These are phyloP conservation scores for Fusarium verrucosum DNA, from an alignment of 2,329 filamentous ascomycete genomes.

Conservation along the genomic window DNA sequence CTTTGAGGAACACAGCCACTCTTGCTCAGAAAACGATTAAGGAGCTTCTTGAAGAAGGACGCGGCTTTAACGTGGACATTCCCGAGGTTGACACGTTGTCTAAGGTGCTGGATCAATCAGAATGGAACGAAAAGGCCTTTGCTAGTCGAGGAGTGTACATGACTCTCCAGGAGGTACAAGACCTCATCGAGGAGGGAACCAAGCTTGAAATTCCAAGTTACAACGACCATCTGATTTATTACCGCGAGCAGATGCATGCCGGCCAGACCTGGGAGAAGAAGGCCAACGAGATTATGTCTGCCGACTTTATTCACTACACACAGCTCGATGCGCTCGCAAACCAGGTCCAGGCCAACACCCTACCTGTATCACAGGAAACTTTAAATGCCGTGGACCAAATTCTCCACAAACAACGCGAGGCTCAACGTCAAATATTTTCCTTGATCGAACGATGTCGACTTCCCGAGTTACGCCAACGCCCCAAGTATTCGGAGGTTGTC, in stretches of 20 bases:
- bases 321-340: constrained; percentile 91
- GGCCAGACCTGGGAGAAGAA: constrained; percentile 93
- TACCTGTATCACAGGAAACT: constrained; percentile 86
- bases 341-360: constrained; percentile 73
- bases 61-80: constrained; percentile 89
- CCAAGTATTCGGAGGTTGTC: constrained; percentile 88
- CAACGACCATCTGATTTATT: constrained; percentile 81
- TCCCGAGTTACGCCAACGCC: constrained; percentile 78
- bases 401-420: constrained; percentile 93
- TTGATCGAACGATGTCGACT: constrained; percentile 82
- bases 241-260: constrained; percentile 77
- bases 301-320: constrained; percentile 90
- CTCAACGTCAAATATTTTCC: constrained; percentile 85
- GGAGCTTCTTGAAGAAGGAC: constrained; percentile 88
- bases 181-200: constrained; percentile 79
- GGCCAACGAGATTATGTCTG: constrained; percentile 90
- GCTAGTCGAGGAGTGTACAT: constrained; percentile 70
- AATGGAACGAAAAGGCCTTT: constrained; percentile 85
- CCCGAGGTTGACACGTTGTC: constrained; percentile 87
- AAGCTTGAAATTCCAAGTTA: constrained; percentile 81
- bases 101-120: constrained; percentile 81
- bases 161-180: constrained; percentile 79
- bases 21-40: constrained; percentile 80
- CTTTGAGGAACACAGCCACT: constrained; percentile 71
- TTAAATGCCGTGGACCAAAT: constrained; percentile 87